Percentiles rank a stretch among this genome's conserved stretches.
phyloP scores from a whole-genome alignment of 1,284 basidiomycete genomes.

The Trichosporon coremiiforme region DNA sequence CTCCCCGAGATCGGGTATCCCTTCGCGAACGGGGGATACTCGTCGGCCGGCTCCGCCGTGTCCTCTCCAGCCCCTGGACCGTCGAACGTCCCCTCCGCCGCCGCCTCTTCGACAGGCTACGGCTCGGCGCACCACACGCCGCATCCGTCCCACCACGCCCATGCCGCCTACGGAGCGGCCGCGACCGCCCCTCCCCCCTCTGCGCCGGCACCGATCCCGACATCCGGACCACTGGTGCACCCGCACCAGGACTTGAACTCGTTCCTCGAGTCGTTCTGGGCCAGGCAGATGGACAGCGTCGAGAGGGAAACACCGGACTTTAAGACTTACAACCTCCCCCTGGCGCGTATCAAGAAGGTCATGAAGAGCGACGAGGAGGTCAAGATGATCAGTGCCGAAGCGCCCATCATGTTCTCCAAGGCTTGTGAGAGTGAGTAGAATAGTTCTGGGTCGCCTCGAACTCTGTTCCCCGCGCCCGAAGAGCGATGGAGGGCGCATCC shows the following conservation, averaged over 20 bases:
- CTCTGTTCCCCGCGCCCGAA: no score
- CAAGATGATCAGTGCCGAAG: constrained; percentile 96
- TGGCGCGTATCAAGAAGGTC: constrained; percentile 94
- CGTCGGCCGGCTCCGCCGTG: constrained; percentile 29
- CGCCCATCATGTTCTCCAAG: constrained; percentile 90
- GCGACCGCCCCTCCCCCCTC: constrained; percentile 5
- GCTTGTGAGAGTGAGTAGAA: constrained; percentile 83
- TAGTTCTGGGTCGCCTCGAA: no score
- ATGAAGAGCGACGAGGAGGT: constrained; percentile 98
- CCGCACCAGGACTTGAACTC: constrained; percentile 53
- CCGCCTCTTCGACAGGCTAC: neutral
- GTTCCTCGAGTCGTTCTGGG: constrained; percentile 55
- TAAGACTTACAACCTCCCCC: constrained; percentile 51
- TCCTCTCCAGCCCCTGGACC: constrained; percentile 73
- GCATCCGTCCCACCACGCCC: neutral
- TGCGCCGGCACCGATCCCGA: constrained; percentile 17
- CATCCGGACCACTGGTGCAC: constrained; percentile 41
- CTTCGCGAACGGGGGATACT: constrained; percentile 29
- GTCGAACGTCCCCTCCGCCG: neutral
- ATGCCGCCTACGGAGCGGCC: neutral
- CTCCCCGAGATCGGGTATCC: constrained; percentile 25
- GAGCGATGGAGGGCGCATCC: neutral
- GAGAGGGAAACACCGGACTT: constrained; percentile 53
- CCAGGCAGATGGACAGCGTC: constrained; percentile 53
- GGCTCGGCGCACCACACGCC: constrained; percentile 14